Evolutionary conservation across 1,284 basidiomycete species (phyloP), one percentile per base, ranked within the genome.

Genomic region (Ceratobasidium sp.): DNA sequence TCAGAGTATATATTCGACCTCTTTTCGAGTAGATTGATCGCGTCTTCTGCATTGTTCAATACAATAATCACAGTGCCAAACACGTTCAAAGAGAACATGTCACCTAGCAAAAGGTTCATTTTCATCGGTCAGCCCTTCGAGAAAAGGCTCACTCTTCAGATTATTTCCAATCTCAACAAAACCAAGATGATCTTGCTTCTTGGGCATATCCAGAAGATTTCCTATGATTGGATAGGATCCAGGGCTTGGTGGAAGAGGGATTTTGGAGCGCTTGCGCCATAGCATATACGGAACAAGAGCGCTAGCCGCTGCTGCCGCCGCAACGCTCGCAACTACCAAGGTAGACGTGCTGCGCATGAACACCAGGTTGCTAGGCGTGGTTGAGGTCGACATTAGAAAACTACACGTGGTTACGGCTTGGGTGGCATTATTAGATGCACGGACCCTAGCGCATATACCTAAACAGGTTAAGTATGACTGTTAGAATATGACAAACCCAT

Each of bases 1-100:
- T 68, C 66, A 17, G 66, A 68, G 38, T 68, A 68, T 7, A 68
- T 54, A 13, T 17, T 33, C 15, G 66, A 68, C 38, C 66, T 20
- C 44, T 68, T 68, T 15, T 68, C 46, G 3, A 68, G 48, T 5
- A 68, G 48, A 23, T 68, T 52, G 48, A 52, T 68, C 28, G 66
- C 66, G n/a, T 68, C 66, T 9, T 68, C 66, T 4, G 12, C 23
- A 26, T n/a, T 46, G 40, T 68, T 68, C 20, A 68, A 46, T 13
- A 68, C 66, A 28, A 68, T 42, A 6, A 54, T 68, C 10, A 54
- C 23, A 33, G 23, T 68, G 10, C 66, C 66, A 52, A 68, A 38
- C 7, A 68, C 23, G 15, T 15, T 68, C 5, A 68, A 48, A 13
- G 44, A 52, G 26, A 52, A 68, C 15, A 68, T 68, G 26, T 52